Conservation (phyloP, 2,329 filamentous ascomycete genomes). For the Graphilbum ipis-grandicollis region DNA sequence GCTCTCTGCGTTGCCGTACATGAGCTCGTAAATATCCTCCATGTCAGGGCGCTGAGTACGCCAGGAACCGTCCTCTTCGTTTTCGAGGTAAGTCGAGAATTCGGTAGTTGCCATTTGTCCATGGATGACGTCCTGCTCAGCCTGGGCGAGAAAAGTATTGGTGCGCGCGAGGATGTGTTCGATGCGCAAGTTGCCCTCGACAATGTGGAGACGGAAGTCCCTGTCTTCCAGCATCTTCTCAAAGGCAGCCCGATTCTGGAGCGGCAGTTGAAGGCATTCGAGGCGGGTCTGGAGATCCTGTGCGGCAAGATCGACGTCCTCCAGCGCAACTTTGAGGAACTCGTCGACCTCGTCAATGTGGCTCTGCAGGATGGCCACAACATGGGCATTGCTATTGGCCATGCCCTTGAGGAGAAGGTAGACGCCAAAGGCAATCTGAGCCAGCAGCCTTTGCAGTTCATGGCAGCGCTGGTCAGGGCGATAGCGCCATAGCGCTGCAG, state of each 20-base stretch:
- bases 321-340: slow-evolving; percentile 70
- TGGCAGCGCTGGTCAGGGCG: slow-evolving; percentile 63
- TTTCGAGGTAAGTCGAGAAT: slow-evolving; percentile 57
- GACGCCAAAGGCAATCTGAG: slow-evolving; percentile 87
- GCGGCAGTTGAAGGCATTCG: slow-evolving; percentile 62
- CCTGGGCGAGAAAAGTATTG: slow-evolving; percentile 55
- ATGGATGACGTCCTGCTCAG: slow-evolving; percentile 61
- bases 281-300: slow-evolving; percentile 68
- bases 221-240: slow-evolving; percentile 77
- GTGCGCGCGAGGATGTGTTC: slow-evolving; percentile 79
- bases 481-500: slow-evolving; percentile 60
- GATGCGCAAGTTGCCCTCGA: slow-evolving; percentile 79
- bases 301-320: slow-evolving; percentile 66
- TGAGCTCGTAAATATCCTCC: slow-evolving; percentile 58
- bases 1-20: slow-evolving; percentile 83
- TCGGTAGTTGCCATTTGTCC: slow-evolving; percentile 61
- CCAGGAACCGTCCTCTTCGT: slow-evolving; percentile 44
- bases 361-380: slow-evolving; percentile 72
- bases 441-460: slow-evolving; percentile 74
- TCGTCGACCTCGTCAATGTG: slow-evolving; percentile 91
- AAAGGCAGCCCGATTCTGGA: slow-evolving; percentile 69
- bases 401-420: slow-evolving; percentile 71
- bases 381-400: slow-evolving; percentile 76
- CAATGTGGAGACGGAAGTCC: slow-evolving; percentile 62
- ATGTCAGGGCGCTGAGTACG: slow-evolving; percentile 40